Evolutionary conservation across 495 filamentous ascomycete species (phyloP).

Genomic region (Bacidia rubella): DNA sequence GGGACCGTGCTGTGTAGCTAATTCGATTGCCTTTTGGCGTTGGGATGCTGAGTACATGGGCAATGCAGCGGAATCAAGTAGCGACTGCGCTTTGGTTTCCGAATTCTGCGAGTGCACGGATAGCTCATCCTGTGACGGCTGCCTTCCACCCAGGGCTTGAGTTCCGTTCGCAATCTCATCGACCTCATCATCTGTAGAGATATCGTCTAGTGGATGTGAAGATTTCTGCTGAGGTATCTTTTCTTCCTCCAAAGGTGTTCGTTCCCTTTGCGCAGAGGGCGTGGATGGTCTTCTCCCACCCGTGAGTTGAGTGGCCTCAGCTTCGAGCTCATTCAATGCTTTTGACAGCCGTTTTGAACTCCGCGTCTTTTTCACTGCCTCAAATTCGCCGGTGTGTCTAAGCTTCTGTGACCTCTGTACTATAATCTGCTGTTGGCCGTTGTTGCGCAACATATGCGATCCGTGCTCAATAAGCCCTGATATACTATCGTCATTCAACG

Average conservation of each 20-base stretch:
- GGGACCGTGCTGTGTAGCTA: not conserved
- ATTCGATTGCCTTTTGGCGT: not conserved
- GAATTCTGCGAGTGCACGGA: not conserved
- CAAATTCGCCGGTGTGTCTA: not conserved
- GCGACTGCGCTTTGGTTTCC: not conserved
- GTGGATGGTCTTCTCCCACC: slow-evolving; percentile 7
- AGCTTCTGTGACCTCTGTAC: not conserved
- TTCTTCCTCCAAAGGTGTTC: not conserved
- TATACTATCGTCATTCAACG: no score
- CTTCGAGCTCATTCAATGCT: not conserved
- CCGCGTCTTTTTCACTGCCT: not conserved
- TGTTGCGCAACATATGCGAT: no score
- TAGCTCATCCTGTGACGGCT: not conserved
- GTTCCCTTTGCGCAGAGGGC: not conserved
- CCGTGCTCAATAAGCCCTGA: no score
- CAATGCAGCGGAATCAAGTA: not conserved
- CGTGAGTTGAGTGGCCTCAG: not conserved
- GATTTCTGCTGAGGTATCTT: not conserved
- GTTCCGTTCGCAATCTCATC: slow-evolving; percentile 11
- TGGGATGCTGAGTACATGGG: slow-evolving; percentile 1
- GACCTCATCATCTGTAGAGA: slow-evolving; percentile 17
- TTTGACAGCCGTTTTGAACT: not conserved
- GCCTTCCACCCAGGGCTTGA: not conserved
- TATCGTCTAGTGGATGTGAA: slow-evolving; percentile 12
- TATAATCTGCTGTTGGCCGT: no score